Evolutionary conservation across 2,329 filamentous ascomycete species (phyloP).

Genomic region (Venturia pyrina): DNA sequence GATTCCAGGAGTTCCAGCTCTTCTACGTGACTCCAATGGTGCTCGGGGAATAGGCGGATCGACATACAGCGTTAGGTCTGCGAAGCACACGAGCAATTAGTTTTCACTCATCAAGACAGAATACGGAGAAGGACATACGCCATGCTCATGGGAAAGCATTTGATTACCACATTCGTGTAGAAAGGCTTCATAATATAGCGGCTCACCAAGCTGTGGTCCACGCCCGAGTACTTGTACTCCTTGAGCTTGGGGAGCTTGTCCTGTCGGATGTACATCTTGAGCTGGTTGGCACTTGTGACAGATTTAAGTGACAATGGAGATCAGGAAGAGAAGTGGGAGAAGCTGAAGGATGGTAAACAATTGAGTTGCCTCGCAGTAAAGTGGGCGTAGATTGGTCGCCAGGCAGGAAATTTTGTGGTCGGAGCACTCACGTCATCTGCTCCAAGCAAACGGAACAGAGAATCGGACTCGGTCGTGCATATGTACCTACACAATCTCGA

Average conservation of each 20-base stretch:
- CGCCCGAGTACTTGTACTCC: slow-evolving; percentile 88
- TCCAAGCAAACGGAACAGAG: background rate
- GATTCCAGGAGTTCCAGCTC: background rate
- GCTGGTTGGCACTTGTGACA: background rate
- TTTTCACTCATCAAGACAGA: background rate
- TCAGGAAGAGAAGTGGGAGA: background rate
- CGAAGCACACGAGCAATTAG: slow-evolving; percentile 10
- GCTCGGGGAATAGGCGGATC: background rate
- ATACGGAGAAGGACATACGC: slow-evolving; percentile 44
- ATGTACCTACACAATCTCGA: too few species aligned
- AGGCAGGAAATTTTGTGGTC: background rate
- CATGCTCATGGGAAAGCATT: slow-evolving; percentile 92
- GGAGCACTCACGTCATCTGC: background rate
- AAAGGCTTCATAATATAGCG: slow-evolving; percentile 96
- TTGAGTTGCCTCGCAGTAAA: background rate
- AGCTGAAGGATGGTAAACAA: background rate
- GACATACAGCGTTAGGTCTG: slow-evolving; percentile 11
- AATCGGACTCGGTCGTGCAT: too few species aligned
- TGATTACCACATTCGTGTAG: slow-evolving; percentile 89
- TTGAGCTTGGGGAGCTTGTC: slow-evolving; percentile 78
- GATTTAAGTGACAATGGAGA: background rate
- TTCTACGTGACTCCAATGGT: background rate
- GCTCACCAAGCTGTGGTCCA: slow-evolving; percentile 83
- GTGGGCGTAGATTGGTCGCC: background rate
- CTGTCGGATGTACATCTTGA: slow-evolving; percentile 85